Evolutionary conservation across 2,329 filamentous ascomycete genomes (phyloP).

Genomic region (Coniochaeta sp.): DNA sequence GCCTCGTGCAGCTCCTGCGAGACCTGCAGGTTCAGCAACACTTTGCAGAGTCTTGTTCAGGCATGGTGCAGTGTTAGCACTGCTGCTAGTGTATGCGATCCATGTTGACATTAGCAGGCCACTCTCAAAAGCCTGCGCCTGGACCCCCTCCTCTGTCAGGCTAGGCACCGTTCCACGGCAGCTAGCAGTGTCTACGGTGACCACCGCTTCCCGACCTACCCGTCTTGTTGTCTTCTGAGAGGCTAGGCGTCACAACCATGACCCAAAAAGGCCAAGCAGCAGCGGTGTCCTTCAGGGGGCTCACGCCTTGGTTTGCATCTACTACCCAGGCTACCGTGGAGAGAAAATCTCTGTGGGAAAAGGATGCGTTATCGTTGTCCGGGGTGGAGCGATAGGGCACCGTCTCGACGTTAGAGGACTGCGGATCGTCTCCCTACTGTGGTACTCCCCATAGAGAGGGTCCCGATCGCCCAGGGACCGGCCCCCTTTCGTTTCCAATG

Average conservation of each 20-base stretch:
- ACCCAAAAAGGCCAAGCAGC: neutral
- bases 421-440: neutral
- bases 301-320: neutral
- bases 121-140: neutral
- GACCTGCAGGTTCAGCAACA: neutral
- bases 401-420: neutral
- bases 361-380: too few relatives aligned
- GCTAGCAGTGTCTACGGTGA: neutral
- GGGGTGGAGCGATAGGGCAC: too few relatives aligned
- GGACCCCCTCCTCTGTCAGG: neutral
- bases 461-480: neutral
- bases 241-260: neutral
- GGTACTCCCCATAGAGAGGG: neutral
- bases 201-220: neutral
- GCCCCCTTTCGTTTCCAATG: neutral
- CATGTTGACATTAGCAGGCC: neutral
- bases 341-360: neutral
- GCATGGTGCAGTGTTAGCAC: neutral
- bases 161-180: neutral
- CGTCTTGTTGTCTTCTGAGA: neutral
- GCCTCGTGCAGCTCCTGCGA: neutral
- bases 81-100: neutral
- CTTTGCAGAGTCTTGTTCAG: too few relatives aligned
- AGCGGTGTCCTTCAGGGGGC: neutral
- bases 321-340: too few relatives aligned